Evolutionary conservation across 805 yeast genomes (phyloP).

Genomic region (Ogataea saltuana): DNA sequence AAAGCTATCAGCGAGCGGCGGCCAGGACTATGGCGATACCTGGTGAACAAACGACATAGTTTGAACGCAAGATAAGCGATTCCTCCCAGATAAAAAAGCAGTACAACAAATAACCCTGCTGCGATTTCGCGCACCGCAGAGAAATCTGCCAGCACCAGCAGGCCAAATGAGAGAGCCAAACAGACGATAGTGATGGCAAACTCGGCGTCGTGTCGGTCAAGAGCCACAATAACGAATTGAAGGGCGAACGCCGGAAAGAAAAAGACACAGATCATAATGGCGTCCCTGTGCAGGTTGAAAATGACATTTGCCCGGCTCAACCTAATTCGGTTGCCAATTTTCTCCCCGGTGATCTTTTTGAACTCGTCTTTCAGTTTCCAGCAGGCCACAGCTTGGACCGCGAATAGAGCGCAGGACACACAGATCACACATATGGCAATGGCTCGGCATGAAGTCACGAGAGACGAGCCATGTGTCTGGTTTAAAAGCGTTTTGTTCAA

Average conservation of each 20-base stretch:
- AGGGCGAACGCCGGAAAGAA: constrained; percentile 47
- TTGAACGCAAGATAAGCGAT: constrained; percentile 44
- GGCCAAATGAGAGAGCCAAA: constrained; percentile 30
- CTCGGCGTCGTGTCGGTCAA: constrained; percentile 39
- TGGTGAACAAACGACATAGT: constrained; percentile 37
- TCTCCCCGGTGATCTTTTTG: constrained; percentile 19
- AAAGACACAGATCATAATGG: constrained; percentile 36
- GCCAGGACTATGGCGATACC: constrained; percentile 40
- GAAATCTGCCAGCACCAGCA: constrained; percentile 41
- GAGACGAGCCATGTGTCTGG: constrained; percentile 22
- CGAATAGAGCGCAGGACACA: constrained; percentile 36
- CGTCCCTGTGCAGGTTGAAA: constrained; percentile 42
- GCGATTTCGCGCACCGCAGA: constrained; percentile 38
- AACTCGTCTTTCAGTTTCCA: constrained; percentile 17
- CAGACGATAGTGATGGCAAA: constrained; percentile 42
- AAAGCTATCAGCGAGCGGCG: constrained; percentile 42
- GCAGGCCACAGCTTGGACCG: constrained; percentile 33
- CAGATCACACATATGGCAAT: constrained; percentile 42
- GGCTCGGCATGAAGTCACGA: constrained; percentile 38
- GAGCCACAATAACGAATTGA: constrained; percentile 45
- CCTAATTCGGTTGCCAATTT: constrained; percentile 40
- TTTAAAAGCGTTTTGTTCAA: constrained; percentile 28
- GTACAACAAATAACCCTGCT: constrained; percentile 24
- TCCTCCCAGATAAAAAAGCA: constrained; percentile 36
- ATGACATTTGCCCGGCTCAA: constrained; percentile 36